phyloP scores from a whole-genome alignment of 2,329 filamentous ascomycete species.

The Penicillium sp. region DNA sequence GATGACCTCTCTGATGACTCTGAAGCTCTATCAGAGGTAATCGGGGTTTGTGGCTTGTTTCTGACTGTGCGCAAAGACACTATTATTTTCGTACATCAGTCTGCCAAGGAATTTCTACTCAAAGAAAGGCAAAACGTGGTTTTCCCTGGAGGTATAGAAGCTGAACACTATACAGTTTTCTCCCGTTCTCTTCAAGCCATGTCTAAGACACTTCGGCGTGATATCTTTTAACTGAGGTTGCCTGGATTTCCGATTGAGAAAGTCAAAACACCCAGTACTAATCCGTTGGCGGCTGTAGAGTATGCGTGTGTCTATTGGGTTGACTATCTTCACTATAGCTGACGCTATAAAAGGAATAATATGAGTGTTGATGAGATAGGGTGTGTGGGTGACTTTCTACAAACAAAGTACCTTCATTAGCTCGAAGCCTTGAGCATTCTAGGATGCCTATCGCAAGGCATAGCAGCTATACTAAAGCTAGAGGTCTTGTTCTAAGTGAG shows the following conservation, averaged over 20 bases:
- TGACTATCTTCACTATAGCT: slow-evolving; percentile 32
- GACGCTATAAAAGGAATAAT: slow-evolving; percentile 7
- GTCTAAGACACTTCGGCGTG: slow-evolving; percentile 31
- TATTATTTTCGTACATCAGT: slow-evolving; percentile 34
- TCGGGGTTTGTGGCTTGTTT: slow-evolving; percentile 32
- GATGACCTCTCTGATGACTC: neutral
- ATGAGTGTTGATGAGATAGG: slow-evolving; percentile 19
- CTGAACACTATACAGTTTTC: slow-evolving; percentile 39
- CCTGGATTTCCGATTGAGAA: neutral
- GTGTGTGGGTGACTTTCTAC: slow-evolving; percentile 23
- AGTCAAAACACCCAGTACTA: slow-evolving; percentile 12
- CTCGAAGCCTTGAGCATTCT: slow-evolving; percentile 33
- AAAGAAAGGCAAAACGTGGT: slow-evolving; percentile 16
- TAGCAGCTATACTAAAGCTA: slow-evolving; percentile 24
- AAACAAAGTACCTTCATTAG: slow-evolving; percentile 31
- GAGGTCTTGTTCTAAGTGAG: slow-evolving; percentile 14
- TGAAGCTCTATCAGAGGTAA: slow-evolving; percentile 14
- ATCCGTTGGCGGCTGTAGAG: slow-evolving; percentile 30
- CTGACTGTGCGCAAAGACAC: slow-evolving; percentile 20
- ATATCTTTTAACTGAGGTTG: slow-evolving; percentile 40
- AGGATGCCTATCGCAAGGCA: slow-evolving; percentile 17
- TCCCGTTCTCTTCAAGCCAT: slow-evolving; percentile 40
- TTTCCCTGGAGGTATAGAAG: slow-evolving; percentile 31
- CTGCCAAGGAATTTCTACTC: slow-evolving; percentile 30
- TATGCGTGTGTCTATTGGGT: slow-evolving; percentile 45